phyloP scores from a whole-genome alignment of 2,329 filamentous ascomycete genomes.

The Rosellinia necatrix region DNA sequence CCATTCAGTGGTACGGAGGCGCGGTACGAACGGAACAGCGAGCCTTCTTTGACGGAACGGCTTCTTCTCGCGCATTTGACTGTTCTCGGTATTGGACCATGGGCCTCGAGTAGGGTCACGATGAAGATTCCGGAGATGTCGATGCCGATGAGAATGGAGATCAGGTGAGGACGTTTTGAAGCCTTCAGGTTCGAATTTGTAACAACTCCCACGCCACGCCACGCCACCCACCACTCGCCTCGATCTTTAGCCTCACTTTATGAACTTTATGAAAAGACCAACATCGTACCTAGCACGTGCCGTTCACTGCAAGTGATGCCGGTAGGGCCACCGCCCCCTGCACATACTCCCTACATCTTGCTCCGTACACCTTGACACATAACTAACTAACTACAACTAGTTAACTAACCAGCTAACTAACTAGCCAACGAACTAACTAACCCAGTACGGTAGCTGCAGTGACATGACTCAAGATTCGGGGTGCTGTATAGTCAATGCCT shows the following conservation, averaged over 20 bases:
- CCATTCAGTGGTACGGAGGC: neutral
- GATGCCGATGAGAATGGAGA: slow-evolving; percentile 3
- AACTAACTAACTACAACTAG: too few relatives aligned
- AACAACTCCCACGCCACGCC: neutral
- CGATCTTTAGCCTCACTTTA: slow-evolving; percentile 25
- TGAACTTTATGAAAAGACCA: slow-evolving; percentile 14
- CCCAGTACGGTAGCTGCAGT: too few relatives aligned
- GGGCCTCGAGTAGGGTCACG: neutral
- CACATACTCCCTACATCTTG: too few relatives aligned
- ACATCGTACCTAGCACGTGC: slow-evolving; percentile 24
- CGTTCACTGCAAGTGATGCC: too few relatives aligned
- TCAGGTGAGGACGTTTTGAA: slow-evolving; percentile 1
- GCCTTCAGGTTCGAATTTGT: slow-evolving; percentile 11
- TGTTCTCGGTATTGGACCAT: slow-evolving; percentile 1
- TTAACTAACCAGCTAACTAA: too few relatives aligned
- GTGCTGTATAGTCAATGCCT: too few relatives aligned
- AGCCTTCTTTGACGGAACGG: neutral
- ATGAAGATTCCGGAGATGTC: neutral
- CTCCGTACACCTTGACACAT: too few relatives aligned
- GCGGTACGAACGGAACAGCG: neutral
- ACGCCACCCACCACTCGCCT: slow-evolving; percentile 13
- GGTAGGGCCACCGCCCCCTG: too few relatives aligned
- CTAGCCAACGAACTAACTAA: too few relatives aligned
- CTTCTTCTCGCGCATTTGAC: neutral
- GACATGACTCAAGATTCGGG: too few relatives aligned